Percentiles rank a stretch among this genome's conserved stretches.
Conservation (phyloP, 2,329 filamentous ascomycete species). For the Fusarium globosum region DNA sequence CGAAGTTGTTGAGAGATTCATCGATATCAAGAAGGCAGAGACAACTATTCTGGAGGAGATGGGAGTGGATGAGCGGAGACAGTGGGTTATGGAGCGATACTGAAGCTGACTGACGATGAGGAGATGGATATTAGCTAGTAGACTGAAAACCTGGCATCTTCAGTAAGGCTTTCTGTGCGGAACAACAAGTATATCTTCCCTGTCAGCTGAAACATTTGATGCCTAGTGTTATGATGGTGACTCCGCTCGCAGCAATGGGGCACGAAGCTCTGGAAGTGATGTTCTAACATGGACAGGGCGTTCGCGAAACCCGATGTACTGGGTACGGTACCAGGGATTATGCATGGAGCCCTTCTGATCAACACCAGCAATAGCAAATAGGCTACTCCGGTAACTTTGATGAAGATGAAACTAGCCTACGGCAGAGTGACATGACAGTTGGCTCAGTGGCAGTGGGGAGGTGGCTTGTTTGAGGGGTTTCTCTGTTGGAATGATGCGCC, state of each 20-base stretch:
- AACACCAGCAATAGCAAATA: neutral
- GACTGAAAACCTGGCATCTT: neutral
- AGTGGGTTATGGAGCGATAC: constrained; percentile 75
- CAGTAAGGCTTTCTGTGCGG: neutral
- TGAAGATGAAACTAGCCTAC: constrained; percentile 16
- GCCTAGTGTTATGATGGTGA: neutral
- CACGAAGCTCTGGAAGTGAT: neutral
- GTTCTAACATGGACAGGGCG: constrained; percentile 16
- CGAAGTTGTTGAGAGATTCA: constrained; percentile 66
- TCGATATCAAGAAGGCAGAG: constrained; percentile 70
- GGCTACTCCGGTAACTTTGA: neutral
- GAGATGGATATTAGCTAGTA: neutral
- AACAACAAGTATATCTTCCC: neutral
- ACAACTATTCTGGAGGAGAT: constrained; percentile 56
- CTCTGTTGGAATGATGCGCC: constrained; percentile 23
- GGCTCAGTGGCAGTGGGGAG: neutral
- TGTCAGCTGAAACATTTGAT: constrained; percentile 11
- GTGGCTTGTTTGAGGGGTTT: neutral
- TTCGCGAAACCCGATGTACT: constrained; percentile 9
- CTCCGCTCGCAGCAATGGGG: neutral
- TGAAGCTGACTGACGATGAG: constrained; percentile 23
- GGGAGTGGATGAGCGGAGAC: constrained; percentile 57
- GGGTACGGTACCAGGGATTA: constrained; percentile 6
- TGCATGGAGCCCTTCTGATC: neutral
- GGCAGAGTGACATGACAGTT: constrained; percentile 13